A percentile compares a stretch with the other conserved stretches of the same genome.
These are phyloP conservation scores for Kwoniella sp. DNA, from an alignment of 768 basidiomycete species.

Conservation along the genomic window DNA sequence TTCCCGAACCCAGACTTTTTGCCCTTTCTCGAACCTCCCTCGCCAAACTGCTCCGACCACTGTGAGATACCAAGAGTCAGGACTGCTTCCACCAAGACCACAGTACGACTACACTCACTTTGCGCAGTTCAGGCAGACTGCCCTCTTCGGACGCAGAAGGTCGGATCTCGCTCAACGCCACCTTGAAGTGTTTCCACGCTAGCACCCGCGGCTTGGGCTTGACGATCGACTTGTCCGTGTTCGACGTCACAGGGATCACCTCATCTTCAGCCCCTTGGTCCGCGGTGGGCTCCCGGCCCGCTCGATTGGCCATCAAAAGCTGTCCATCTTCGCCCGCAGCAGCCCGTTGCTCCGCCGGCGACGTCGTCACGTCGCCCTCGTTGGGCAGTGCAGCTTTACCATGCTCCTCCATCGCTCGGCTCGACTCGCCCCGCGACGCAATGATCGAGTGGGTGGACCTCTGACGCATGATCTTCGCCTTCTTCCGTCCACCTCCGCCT, in stretches of 20 bases:
- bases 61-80: slow-evolving; percentile 54
- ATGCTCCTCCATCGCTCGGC: too few relatives aligned
- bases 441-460: too few relatives aligned
- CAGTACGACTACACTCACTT: slow-evolving; percentile 62
- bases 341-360: too few relatives aligned
- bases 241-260: not conserved
- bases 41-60: slow-evolving; percentile 94
- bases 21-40: slow-evolving; percentile 65
- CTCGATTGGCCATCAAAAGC: slow-evolving; percentile 4
- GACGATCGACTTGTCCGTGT: not conserved
- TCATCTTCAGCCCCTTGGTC: not conserved
- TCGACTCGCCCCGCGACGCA: too few relatives aligned
- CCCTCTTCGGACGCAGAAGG: slow-evolving; percentile 74
- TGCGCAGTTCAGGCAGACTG: slow-evolving; percentile 41
- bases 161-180: slow-evolving; percentile 82
- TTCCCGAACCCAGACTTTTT: slow-evolving; percentile 81
- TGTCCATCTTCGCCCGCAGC: slow-evolving; percentile 6
- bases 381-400: too few relatives aligned
- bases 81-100: slow-evolving; percentile 48
- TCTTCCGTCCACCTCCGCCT: slow-evolving; percentile 11
- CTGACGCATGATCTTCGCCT: slow-evolving; percentile 8
- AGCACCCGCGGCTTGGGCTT: slow-evolving; percentile 10
- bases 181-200: slow-evolving; percentile 62
- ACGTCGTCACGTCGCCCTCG: too few relatives aligned
- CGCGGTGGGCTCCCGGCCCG: not conserved